A percentile compares a stretch with the other conserved stretches of the same genome.
Evolutionary conservation across 2,329 filamentous ascomycete species (phyloP).

Genomic region (Penicillium sp.): DNA sequence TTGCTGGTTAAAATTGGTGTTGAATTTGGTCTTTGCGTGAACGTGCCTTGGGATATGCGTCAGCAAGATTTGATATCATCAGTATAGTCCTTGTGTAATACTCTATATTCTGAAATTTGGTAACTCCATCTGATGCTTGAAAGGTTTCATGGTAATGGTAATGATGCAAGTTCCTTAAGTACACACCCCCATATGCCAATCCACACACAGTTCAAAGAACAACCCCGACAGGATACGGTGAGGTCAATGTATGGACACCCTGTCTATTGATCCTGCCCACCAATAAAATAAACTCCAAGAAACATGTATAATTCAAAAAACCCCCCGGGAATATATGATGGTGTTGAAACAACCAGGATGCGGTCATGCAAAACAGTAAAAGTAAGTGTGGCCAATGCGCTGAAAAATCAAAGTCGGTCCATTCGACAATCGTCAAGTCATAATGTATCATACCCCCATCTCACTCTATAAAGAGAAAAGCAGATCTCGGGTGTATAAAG

Average conservation of each 20-base stretch:
- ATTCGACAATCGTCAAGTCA: slow-evolving; percentile 8
- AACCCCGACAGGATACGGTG: neutral
- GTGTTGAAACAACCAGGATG: neutral
- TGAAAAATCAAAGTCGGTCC: neutral
- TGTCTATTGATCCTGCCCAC: neutral
- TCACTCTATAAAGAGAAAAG: neutral
- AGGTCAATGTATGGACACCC: neutral
- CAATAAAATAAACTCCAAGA: neutral
- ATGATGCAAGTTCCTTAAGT: neutral
- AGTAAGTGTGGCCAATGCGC: neutral
- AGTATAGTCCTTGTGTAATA: neutral
- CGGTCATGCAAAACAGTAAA: neutral
- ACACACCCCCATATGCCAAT: neutral
- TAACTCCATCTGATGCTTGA: neutral
- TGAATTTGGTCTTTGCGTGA: neutral
- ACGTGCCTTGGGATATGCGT: neutral
- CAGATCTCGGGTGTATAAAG: neutral
- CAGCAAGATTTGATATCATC: neutral
- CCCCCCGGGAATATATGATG: slow-evolving; percentile 4
- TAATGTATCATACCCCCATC: slow-evolving; percentile 4
- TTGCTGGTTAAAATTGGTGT: slow-evolving; percentile 1
- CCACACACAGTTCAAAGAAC: neutral
- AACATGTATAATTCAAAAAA: neutral
- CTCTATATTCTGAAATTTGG: no score
- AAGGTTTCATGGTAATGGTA: neutral